Evolutionary conservation across 768 basidiomycete genomes (phyloP).

Genomic region (Calocybe indica): DNA sequence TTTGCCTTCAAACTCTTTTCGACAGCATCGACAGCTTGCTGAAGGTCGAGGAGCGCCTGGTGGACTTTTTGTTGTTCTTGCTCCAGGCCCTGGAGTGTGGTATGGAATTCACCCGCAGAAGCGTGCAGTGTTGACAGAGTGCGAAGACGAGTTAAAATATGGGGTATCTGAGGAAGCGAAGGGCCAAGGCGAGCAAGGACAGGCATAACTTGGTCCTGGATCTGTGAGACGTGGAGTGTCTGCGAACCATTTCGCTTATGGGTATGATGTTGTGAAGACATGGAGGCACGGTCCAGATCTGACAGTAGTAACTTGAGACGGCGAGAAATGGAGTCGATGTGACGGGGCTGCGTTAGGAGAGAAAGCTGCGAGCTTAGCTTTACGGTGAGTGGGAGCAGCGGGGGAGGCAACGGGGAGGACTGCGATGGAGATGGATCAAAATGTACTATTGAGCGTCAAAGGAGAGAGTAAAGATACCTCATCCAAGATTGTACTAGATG

Average conservation of each 20-base stretch:
- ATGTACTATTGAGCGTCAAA: background rate
- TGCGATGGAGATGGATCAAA: conserved; percentile 17
- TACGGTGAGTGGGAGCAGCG: conserved; percentile 75
- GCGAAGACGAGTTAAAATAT: conserved; percentile 83
- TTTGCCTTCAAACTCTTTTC: conserved; percentile 77
- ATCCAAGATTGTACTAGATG: conserved; percentile 71
- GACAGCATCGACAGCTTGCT: conserved; percentile 61
- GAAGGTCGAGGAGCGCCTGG: conserved; percentile 61
- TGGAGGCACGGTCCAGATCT: conserved; percentile 80
- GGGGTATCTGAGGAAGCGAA: conserved; percentile 76
- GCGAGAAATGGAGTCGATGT: conserved; percentile 92
- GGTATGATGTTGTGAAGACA: conserved; percentile 37
- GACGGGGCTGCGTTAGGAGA: conserved; percentile 89
- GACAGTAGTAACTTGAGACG: conserved; percentile 88
- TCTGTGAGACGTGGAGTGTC: conserved; percentile 19
- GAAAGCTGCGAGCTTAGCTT: conserved; percentile 82
- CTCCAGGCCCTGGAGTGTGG: conserved; percentile 58
- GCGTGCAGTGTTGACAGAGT: conserved; percentile 80
- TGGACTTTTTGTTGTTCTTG: conserved; percentile 64
- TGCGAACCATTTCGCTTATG: conserved; percentile 42
- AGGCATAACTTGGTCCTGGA: conserved; percentile 61
- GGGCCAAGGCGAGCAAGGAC: conserved; percentile 66
- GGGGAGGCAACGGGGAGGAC: conserved; percentile 70
- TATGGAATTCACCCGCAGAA: conserved; percentile 73
- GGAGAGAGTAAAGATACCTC: conserved; percentile 48